Conservation (phyloP, 2,329 filamentous ascomycete genomes). For the Orbilia oligospora region DNA sequence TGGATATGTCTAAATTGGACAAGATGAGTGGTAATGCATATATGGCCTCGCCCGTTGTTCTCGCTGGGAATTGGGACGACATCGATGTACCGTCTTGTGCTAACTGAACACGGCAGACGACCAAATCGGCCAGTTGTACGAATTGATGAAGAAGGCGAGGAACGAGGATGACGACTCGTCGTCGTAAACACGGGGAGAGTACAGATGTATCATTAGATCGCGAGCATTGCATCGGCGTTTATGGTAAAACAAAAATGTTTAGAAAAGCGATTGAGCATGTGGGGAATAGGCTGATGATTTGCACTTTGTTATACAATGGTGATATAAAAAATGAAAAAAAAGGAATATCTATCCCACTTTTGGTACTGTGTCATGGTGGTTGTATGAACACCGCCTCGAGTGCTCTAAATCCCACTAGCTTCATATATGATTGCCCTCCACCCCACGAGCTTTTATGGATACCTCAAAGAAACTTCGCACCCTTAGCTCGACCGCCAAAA, state of each 20-base stretch:
- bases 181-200: conserved; percentile 5
- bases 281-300: conserved; percentile 5
- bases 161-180: conserved; percentile 26
- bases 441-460: not conserved
- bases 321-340: conserved; percentile 18
- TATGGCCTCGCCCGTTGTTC: conserved; percentile 65
- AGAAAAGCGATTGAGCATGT: conserved; percentile 6
- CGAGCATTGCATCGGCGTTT: conserved; percentile 26
- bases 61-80: not conserved
- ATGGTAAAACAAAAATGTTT: conserved; percentile 2
- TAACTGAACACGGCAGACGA: conserved; percentile 75
- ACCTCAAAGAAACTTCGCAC: conserved; percentile 28
- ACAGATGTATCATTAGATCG: conserved; percentile 6
- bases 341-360: conserved; percentile 39
- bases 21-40: conserved; percentile 85
- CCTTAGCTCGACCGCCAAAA: not conserved
- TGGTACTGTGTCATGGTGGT: conserved; percentile 27
- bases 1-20: conserved; percentile 85
- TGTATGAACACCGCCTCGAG: conserved; percentile 1
- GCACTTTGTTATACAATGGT: conserved; percentile 21
- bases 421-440: conserved; percentile 6
- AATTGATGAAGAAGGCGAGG: conserved; percentile 76
- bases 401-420: conserved; percentile 41
- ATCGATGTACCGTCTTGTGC: not conserved
- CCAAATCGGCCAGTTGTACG: conserved; percentile 92